phyloP scores from a whole-genome alignment of 192 early-diverging fungal species.

The Coemansia brasiliensis region DNA sequence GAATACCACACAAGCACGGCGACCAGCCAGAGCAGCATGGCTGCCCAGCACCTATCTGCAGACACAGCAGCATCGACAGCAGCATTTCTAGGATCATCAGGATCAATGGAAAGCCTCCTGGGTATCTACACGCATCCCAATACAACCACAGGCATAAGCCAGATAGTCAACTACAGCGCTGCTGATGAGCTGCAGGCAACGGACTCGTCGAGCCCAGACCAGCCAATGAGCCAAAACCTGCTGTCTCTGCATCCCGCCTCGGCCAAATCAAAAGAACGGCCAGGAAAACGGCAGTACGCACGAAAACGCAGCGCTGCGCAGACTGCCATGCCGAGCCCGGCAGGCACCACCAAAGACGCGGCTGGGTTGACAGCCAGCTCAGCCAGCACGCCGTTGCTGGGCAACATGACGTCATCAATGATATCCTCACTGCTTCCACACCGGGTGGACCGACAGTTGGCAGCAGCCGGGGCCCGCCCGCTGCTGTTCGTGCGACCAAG shows the following conservation, averaged over 20 bases:
- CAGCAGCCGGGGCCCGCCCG: constrained; percentile 36
- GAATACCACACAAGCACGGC: background rate
- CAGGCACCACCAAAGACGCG: background rate
- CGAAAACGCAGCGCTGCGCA: background rate
- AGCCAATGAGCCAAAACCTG: constrained; percentile 17
- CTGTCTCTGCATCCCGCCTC: background rate
- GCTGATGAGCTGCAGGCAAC: background rate
- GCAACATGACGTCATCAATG: background rate
- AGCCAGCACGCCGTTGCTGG: constrained; percentile 17
- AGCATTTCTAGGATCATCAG: too few relatives aligned
- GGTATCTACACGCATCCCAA: background rate
- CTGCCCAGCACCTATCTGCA: too few relatives aligned
- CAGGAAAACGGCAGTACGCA: background rate
- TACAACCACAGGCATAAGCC: background rate
- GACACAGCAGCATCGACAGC: too few relatives aligned
- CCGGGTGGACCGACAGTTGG: constrained; percentile 52
- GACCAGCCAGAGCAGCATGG: too few relatives aligned
- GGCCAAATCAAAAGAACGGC: background rate
- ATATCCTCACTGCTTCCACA: constrained; percentile 27
- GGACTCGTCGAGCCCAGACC: constrained; percentile 11
- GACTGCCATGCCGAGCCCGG: constrained; percentile 8
- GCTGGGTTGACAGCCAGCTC: constrained; percentile 6
- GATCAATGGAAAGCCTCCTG: background rate
- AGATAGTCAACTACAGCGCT: background rate
- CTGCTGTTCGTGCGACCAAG: constrained; percentile 51